phyloP scores from a whole-genome alignment of 352 stramenopile species.

The Thalassiosira mediterranea region DNA sequence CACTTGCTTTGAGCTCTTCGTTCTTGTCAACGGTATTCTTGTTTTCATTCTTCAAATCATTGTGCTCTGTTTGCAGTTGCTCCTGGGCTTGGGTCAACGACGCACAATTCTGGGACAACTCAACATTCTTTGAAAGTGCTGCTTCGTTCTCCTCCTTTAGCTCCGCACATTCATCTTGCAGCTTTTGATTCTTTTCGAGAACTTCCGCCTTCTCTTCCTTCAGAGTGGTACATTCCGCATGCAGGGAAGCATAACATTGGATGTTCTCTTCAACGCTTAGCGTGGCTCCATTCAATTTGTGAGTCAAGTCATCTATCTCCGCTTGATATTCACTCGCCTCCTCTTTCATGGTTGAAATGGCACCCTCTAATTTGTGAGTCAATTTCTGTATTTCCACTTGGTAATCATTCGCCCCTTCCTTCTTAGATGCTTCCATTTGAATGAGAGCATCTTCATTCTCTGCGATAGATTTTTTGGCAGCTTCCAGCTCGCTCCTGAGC shows the following conservation, averaged over 20 bases:
- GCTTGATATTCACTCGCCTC: slow-evolving; percentile 9
- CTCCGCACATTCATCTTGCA: slow-evolving; percentile 13
- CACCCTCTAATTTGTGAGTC: slow-evolving; percentile 5
- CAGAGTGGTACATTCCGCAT: slow-evolving; percentile 8
- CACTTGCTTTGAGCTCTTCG: not conserved
- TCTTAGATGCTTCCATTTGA: slow-evolving; percentile 4
- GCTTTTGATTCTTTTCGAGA: slow-evolving; percentile 8
- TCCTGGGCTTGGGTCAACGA: slow-evolving; percentile 1
- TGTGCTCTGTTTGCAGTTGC: not conserved
- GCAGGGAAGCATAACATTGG: slow-evolving; percentile 18
- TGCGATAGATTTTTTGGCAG: not conserved
- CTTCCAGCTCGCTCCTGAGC: not conserved
- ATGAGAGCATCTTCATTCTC: slow-evolving; percentile 10
- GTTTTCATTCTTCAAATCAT: not conserved
- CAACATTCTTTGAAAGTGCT: slow-evolving; percentile 5
- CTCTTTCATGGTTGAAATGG: slow-evolving; percentile 6
- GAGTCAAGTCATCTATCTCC: slow-evolving; percentile 11
- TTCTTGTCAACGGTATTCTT: not conserved
- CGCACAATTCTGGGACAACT: slow-evolving; percentile 2
- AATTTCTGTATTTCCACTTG: slow-evolving; percentile 3
- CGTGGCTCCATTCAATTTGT: slow-evolving; percentile 27
- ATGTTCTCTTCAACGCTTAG: slow-evolving; percentile 29
- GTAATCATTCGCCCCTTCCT: not conserved
- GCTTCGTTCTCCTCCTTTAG: not conserved
- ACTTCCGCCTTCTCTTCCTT: slow-evolving; percentile 12